Percentiles rank a stretch among this genome's conserved stretches.
These are phyloP conservation scores for Fusarium praegraminearum DNA, from an alignment of 2,329 filamentous ascomycete genomes.

Conservation along the genomic window DNA sequence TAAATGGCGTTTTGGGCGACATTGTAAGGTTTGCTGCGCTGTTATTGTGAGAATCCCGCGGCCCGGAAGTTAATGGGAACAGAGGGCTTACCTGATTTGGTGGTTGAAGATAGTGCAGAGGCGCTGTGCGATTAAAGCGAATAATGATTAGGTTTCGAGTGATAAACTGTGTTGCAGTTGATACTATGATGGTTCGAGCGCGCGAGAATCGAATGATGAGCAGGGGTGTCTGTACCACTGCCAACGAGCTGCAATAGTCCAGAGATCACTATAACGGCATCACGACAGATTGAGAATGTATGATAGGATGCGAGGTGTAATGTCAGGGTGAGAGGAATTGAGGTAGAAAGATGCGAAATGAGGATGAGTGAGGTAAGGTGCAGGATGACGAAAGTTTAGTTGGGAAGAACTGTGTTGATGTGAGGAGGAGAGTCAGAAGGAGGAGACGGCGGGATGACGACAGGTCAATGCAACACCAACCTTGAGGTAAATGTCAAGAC, in stretches of 20 bases:
- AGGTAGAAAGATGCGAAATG: slow-evolving; percentile 2
- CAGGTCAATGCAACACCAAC: slow-evolving; percentile 28
- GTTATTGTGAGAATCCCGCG: slow-evolving; percentile 10
- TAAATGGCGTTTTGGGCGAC: slow-evolving; percentile 57
- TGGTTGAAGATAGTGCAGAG: background rate
- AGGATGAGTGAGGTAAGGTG: slow-evolving; percentile 4
- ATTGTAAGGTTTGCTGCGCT: slow-evolving; percentile 19
- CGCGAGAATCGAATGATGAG: slow-evolving; percentile 42
- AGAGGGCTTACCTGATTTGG: slow-evolving; percentile 5
- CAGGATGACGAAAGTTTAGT: slow-evolving; percentile 17
- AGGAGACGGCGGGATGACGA: slow-evolving; percentile 30
- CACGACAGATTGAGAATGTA: slow-evolving; percentile 9
- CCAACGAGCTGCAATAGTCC: slow-evolving; percentile 14
- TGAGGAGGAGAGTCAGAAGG: slow-evolving; percentile 9
- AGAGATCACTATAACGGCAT: slow-evolving; percentile 11
- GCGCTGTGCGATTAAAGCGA: background rate
- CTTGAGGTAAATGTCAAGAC: background rate
- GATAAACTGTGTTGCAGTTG: slow-evolving; percentile 18
- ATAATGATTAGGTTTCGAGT: slow-evolving; percentile 12
- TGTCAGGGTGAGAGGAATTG: background rate
- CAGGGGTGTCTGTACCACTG: slow-evolving; percentile 34
- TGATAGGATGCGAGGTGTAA: background rate
- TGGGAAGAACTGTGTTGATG: slow-evolving; percentile 1
- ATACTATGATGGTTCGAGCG: slow-evolving; percentile 21
- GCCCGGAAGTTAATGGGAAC: background rate